Percentiles rank a stretch among this genome's conserved stretches.
phyloP scores from a whole-genome alignment of 495 filamentous ascomycete species.

The Corynascus novoguineensis region DNA sequence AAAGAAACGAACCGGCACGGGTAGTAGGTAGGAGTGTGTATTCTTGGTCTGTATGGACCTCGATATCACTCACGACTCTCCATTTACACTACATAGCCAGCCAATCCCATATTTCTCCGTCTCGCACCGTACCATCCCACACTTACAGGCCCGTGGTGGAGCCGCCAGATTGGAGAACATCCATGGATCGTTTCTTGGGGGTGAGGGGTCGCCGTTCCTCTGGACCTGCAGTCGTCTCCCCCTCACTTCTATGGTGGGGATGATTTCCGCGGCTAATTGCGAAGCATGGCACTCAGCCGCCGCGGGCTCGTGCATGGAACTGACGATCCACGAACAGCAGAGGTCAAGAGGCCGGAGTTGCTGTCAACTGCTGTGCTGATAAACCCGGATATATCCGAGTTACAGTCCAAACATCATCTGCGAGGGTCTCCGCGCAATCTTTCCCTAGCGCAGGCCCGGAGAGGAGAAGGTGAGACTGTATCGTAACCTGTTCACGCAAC shows the following conservation, averaged over 20 bases:
- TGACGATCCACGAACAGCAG: neutral
- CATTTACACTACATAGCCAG: neutral
- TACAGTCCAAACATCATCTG: too few species aligned
- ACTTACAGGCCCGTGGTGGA: conserved; percentile 1
- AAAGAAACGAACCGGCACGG: too few species aligned
- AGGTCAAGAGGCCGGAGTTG: neutral
- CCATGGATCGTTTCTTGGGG: neutral
- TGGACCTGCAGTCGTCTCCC: conserved; percentile 1
- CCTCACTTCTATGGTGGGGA: conserved; percentile 4
- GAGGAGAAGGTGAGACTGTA: too few species aligned
- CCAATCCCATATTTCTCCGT: conserved; percentile 20
- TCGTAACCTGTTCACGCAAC: neutral
- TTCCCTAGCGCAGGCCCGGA: too few species aligned
- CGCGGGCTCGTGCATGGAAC: neutral
- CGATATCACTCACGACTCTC: neutral
- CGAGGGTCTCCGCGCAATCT: too few species aligned
- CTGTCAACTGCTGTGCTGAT: neutral
- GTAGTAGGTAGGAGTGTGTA: too few species aligned
- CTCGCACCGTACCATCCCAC: conserved; percentile 10
- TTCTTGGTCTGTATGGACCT: neutral
- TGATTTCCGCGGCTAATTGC: conserved; percentile 21
- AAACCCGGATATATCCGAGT: neutral
- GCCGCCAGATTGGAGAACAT: neutral
- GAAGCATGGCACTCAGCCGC: conserved; percentile 4
- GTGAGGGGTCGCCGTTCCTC: conserved; percentile 7